These are phyloP conservation scores for Trametes punicea DNA, from an alignment of 768 basidiomycete genomes.

Conservation along the genomic window DNA sequence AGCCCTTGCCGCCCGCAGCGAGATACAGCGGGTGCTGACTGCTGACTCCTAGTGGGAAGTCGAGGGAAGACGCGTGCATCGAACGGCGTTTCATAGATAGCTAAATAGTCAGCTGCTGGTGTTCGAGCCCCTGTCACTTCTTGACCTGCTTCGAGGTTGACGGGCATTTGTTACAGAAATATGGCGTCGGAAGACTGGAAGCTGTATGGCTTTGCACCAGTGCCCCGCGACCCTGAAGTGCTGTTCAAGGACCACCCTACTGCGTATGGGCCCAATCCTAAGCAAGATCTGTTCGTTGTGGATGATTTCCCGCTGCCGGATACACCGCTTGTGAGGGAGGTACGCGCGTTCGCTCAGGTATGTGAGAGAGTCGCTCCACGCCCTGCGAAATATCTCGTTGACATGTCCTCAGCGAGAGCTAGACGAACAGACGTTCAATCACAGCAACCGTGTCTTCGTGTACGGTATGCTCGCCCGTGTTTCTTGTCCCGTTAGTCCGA, in stretches of 20 bases:
- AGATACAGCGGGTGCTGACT: too few relatives aligned
- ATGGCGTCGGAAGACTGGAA: conserved; percentile 18
- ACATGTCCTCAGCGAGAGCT: conserved; percentile 37
- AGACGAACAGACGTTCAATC: conserved; percentile 44
- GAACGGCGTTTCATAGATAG: neutral
- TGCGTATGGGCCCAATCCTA: conserved; percentile 38
- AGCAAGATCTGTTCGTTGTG: conserved; percentile 39
- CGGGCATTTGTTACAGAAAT: neutral
- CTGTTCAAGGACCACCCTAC: conserved; percentile 47
- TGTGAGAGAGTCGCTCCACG: too few relatives aligned
- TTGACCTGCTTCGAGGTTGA: too few relatives aligned
- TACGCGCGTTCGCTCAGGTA: conserved; percentile 40
- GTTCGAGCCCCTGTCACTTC: too few relatives aligned
- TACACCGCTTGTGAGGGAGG: conserved; percentile 37
- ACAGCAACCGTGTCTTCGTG: conserved; percentile 48
- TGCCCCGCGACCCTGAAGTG: conserved; percentile 45
- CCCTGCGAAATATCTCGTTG: too few relatives aligned
- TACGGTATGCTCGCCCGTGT: conserved; percentile 36
- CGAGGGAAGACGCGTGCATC: neutral
- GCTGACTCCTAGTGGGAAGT: neutral
- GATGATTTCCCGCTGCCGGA: conserved; percentile 43
- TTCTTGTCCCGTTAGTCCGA: neutral
- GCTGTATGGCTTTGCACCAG: conserved; percentile 48
- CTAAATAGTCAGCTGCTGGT: neutral
- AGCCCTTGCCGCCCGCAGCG: too few relatives aligned